phyloP scores from a whole-genome alignment of 2,329 filamentous ascomycete genomes.

The Alternaria rosae region DNA sequence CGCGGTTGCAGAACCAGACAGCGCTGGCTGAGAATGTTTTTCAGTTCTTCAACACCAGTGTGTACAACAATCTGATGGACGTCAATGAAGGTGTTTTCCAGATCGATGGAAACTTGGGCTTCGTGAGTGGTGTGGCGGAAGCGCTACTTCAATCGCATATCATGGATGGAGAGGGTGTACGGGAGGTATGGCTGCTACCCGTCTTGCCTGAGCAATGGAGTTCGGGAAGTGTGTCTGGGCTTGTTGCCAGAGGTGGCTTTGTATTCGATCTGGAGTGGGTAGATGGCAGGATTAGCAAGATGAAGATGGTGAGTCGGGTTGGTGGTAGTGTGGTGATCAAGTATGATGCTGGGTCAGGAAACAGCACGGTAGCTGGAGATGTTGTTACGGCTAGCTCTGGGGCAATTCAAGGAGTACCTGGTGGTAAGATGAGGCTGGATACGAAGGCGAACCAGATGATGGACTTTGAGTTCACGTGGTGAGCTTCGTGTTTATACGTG shows the following conservation, averaged over 20 bases:
- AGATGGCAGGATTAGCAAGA: constrained; percentile 23
- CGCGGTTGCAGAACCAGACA: constrained; percentile 49
- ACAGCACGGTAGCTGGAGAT: background rate
- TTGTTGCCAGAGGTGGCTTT: constrained; percentile 25
- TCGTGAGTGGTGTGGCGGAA: constrained; percentile 57
- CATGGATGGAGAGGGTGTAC: background rate
- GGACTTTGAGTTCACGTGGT: constrained; percentile 1
- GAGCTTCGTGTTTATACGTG: constrained; percentile 2
- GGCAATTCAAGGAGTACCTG: background rate
- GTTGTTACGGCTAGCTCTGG: background rate
- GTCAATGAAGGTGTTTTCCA: constrained; percentile 12
- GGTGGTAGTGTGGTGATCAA: constrained; percentile 4
- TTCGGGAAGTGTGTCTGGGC: constrained; percentile 20
- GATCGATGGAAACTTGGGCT: constrained; percentile 59
- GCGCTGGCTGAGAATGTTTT: constrained; percentile 48
- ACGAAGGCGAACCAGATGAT: background rate
- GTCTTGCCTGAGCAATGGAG: constrained; percentile 19
- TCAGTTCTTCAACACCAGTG: constrained; percentile 21
- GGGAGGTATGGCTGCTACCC: constrained; percentile 16
- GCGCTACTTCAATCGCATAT: constrained; percentile 52
- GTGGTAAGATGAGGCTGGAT: constrained; percentile 3
- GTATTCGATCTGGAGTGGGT: constrained; percentile 28
- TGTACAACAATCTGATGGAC: constrained; percentile 17
- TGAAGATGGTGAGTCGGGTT: constrained; percentile 20
- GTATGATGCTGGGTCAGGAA: background rate